Base-by-base conservation (phyloP, 208 protist species). In the Trypanosoma rangeli region DNA sequence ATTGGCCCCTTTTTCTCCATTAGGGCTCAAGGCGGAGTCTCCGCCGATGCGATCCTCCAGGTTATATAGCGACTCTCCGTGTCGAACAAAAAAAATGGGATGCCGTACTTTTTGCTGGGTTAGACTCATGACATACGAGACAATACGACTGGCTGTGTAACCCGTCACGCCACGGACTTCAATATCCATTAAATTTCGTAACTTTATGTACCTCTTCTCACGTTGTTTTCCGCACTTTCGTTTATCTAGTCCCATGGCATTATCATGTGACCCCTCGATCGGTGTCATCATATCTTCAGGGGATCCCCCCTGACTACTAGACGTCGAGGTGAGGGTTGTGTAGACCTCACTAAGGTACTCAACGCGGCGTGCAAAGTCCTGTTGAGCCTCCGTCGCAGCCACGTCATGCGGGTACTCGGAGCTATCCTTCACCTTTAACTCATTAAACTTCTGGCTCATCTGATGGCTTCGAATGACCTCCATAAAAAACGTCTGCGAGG, bases 21-120 rank as follows among this genome's bases (percentile, higher is more conserved):
- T 81, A 53, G 68, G 74, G 13, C 89, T 90, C 22, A 97, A 73
- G 39, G 79, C 50, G 46, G 92, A 87, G 68, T 95, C 84, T 20
- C 92, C 92, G 48, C 92, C 92, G 58, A 97, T 89, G 69, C 92
- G 92, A 71, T 93, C 80, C 56, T 97, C 87, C 20, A 87, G 37
- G 68, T 95, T 92, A 76, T 94, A 95, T 69, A 68, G 71, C 44
- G 84, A 92, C 79, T 95, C 75, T n/a, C 92, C 92, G 67, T 97
- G 87, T 5, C 87, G 87, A 9, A 92, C 72, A 77, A 97, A 97
- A 77, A 90, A 97, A 58, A 97, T 97, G 42, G 92, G 92, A 56
- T 93, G 88, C 63, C 89, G 87, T 1, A 95, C 84, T 74, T 93
- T 95, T 15, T 74, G 59, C 74, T 93, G 86, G 10, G 88, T 87